Base-by-base conservation (phyloP, 1,284 basidiomycete genomes). In the Apiotrichum gamsii region DNA sequence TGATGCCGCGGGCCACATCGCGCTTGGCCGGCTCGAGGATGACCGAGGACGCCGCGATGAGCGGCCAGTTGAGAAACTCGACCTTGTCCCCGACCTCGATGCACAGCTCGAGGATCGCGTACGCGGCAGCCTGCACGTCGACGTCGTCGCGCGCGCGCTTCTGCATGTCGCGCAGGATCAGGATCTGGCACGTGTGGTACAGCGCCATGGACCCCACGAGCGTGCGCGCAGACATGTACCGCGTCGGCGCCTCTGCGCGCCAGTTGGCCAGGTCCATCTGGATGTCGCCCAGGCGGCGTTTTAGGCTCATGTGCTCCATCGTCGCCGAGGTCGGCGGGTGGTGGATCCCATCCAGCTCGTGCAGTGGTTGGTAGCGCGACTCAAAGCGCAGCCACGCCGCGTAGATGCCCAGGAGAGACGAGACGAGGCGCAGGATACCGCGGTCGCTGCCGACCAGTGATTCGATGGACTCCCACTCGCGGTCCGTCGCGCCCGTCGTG, bases 61-160 rank as follows among this genome's bases (percentile, higher is more conserved):
- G 50, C 3, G 57, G 47, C 65, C 65, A 70, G 54, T 65, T 70
- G 43, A 70, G 54, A 38, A 59, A 67, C 54, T 70, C 67, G 24
- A 67, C 55, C 49, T 70, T 70, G 50, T 64, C 64, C 2, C 65
- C 63, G 3, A 58, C 62, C 18, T 59, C 55, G 18, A 51, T 48
- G 21, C 62, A 68, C 1, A 65, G 51, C 28, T 58, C 58, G 21
- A 70, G 46, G 14, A 64, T 57, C 15, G 56, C 61, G 39, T 45
- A 42, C 1, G 62, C 67, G 18, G 53, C 52, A 20, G 41, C 33
- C 44, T 67, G 65, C 4, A 67, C 57, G 20, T 52, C 55, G 4
- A 46, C 46, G 35, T 65, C 60, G 15, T 51, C 43, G 20, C 59
- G 44, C 1, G 33, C 34, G 8, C 52, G 52, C 16, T 53, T 56